These are phyloP conservation scores for Pezicula neosporulosa DNA, from an alignment of 2,329 filamentous ascomycete genomes.

Conservation along the genomic window DNA sequence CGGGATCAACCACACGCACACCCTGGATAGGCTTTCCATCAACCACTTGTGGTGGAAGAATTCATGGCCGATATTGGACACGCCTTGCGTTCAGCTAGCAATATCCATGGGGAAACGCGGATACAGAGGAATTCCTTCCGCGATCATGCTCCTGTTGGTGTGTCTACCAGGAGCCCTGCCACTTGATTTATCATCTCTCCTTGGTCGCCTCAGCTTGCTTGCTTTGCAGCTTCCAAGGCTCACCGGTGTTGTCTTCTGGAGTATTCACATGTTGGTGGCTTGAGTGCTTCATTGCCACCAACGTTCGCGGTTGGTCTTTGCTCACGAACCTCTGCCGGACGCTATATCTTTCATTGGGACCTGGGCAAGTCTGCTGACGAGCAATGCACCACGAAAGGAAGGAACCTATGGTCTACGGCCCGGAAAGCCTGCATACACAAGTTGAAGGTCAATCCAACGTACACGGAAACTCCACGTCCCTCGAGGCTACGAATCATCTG, in stretches of 20 bases:
- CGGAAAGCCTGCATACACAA: slow-evolving; percentile 13
- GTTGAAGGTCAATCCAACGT: slow-evolving; percentile 8
- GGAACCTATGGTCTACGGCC: slow-evolving; percentile 18
- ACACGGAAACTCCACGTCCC: slow-evolving; percentile 4
- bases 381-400: slow-evolving; percentile 16
- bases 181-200: not conserved
- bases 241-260: slow-evolving; percentile 3
- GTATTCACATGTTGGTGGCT: slow-evolving; percentile 9
- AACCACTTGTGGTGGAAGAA: slow-evolving; percentile 12
- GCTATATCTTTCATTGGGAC: not conserved
- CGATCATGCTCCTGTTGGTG: not conserved
- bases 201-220: not conserved
- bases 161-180: not conserved
- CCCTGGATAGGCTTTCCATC: slow-evolving; percentile 5
- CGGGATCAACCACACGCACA: slow-evolving; percentile 10
- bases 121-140: not conserved
- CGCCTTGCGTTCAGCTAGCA: slow-evolving; percentile 4
- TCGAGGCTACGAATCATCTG: slow-evolving; percentile 4
- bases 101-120: not conserved
- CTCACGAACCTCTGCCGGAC: not conserved
- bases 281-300: slow-evolving; percentile 5
- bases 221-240: slow-evolving; percentile 6
- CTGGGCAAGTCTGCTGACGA: slow-evolving; percentile 23
- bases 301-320: not conserved
- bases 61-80: slow-evolving; percentile 9